Base-by-base conservation (phyloP, 2,329 filamentous ascomycete species). In the Fusarium sublunatum region DNA sequence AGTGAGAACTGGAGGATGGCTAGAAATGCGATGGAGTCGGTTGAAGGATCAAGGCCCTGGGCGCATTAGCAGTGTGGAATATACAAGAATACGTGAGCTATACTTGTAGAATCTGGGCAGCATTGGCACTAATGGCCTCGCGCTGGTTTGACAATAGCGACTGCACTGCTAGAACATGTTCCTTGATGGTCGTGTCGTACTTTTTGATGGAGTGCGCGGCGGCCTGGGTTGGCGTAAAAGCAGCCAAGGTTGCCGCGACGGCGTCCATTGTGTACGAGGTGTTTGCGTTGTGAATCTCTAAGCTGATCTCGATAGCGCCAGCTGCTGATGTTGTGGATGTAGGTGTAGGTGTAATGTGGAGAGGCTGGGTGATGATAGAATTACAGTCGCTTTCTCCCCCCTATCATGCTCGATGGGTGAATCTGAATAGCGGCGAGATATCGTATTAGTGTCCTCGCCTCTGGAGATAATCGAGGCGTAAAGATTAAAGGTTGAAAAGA, bases 21-120 rank as follows among this genome's bases (percentile, higher is more conserved):
- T 29, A 86, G 76, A 68, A 81, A 84, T 24, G 83, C 83, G 51
- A 85, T 78, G 7, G 84, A 82, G 65, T 87, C 76, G 40, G 75
- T 52, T 7, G 76, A 72, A 1, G 84, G 82, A 61, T 86, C 71
- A 25, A 86, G 70, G 11, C 75, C 69, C 81, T 86, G 43, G 8
- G 34, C 3, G 11, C 3, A 51, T 74, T 42, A 74, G 70, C 32
- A 39, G 19, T 11, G 10, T 34, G 25, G n/a, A 6, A 15, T 7
- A 12, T 6, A 5, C 25, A 1, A 22, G 11, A 6, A 39, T 32
- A 29, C 8, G 19, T 36, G 22, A 28, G 42, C 24, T 55, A 32
- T 70, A 81, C 83, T 61, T 79, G 67, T 5, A 86, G 73, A 6
- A 84, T 71, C 41, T 77, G 59, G 10, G 65, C 48, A 15, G 79